Evolutionary conservation across 805 yeast species (phyloP), one percentile per base, ranked within the genome.

Genomic region (Priceomyces fermenticarens): DNA sequence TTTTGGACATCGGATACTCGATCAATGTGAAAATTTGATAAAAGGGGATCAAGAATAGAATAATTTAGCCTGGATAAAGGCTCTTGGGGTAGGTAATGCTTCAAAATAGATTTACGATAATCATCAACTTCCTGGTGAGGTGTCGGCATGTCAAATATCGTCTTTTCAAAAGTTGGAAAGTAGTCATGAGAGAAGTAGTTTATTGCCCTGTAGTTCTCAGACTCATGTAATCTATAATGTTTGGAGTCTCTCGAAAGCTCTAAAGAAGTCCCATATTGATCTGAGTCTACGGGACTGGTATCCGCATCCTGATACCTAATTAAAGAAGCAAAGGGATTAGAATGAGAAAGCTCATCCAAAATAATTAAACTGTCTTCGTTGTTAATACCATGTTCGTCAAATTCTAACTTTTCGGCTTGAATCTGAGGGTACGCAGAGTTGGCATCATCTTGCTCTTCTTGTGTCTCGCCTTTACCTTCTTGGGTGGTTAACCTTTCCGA

Each of bases 51-150:
- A 4, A 56, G 45, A 7, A 56, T 30, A 9, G 59, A 47, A 38
- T 48, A 54, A 13, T 45, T 40, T 10, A 43, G 39, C 15, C 14
- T 46, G 4, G 60, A 48, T 11, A 49, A 45, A 4, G 55, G 55
- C 20, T 44, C 43, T 13, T 43, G 40, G 4, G 59, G 57, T 25
- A 42, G 40, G 38, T 56, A 56, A 42, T 48, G 54, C 10, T 44
- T 48, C 34, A 49, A 48, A 2, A 56, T 41, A 14, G 33, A 40
- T 9, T 34, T 34, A 30, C 53, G 53, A 29, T 56, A 56, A 5
- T 55, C 58, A 26, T 48, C 48, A 10, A 20, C 25, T 20, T 20
- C 25, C 25, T 20, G 25, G 25, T 20, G 25, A 20, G 7, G 25
- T 4, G 4, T 20, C 25, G 25, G 25, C 8, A 20, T 20, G 8